phyloP scores from a whole-genome alignment of 2,329 filamentous ascomycete species.

The Shiraia bambusicola region DNA sequence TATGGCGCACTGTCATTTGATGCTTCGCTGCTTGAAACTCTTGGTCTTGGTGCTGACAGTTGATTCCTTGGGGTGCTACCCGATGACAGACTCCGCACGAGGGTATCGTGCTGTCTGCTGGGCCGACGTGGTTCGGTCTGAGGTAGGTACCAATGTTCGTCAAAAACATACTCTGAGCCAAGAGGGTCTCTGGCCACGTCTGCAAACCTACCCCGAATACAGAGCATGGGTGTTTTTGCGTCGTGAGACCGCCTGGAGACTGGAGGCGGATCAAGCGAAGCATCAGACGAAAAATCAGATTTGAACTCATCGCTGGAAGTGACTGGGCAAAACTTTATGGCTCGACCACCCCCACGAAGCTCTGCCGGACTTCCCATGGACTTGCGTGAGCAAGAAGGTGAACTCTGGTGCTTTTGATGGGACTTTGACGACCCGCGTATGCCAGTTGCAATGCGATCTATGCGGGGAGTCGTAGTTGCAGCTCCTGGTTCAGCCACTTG shows the following conservation, averaged over 20 bases:
- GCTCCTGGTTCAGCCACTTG: constrained; percentile 6
- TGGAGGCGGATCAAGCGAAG: constrained; percentile 17
- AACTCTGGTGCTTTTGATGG: constrained; percentile 13
- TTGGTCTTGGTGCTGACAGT: constrained; percentile 4
- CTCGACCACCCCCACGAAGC: constrained; percentile 15
- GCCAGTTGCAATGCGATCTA: constrained; percentile 4
- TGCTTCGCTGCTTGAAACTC: constrained; percentile 25
- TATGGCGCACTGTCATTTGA: constrained; percentile 33
- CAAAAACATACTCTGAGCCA: constrained; percentile 8
- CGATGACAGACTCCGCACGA: constrained; percentile 28
- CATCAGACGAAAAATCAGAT: neutral
- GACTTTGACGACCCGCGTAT: neutral
- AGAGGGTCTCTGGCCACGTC: neutral
- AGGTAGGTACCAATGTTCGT: constrained; percentile 5
- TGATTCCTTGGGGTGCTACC: constrained; percentile 17
- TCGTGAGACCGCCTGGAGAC: neutral
- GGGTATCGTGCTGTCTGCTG: constrained; percentile 6
- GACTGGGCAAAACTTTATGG: no score
- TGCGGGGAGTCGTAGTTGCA: constrained; percentile 9
- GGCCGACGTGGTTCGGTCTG: constrained; percentile 26
- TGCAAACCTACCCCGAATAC: constrained; percentile 12
- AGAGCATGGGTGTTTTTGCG: constrained; percentile 1
- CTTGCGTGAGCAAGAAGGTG: constrained; percentile 2
- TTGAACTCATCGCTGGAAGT: constrained; percentile 7
- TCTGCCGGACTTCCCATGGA: constrained; percentile 18